Evolutionary conservation across 129 eudicot species (phyloP).

Genomic region (Ambrosia artemisiifolia): DNA sequence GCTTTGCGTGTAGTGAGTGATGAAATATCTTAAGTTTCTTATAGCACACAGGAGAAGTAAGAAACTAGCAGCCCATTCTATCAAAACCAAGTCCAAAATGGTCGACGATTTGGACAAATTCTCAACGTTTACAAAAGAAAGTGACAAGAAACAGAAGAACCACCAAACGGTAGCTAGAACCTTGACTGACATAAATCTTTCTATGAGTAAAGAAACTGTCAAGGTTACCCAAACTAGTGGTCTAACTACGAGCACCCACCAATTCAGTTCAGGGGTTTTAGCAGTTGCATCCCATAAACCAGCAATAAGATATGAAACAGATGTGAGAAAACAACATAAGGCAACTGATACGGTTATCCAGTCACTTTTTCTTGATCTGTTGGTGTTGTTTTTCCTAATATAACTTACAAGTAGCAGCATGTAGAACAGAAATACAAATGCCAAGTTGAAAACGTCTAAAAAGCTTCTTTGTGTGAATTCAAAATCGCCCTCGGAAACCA

Average conservation of each 20-base stretch:
- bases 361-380: slow-evolving; percentile 18
- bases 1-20: slow-evolving; percentile 7
- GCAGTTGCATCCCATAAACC: slow-evolving; percentile 31
- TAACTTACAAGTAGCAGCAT: slow-evolving; percentile 20
- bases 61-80: slow-evolving; percentile 49
- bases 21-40: slow-evolving; percentile 17
- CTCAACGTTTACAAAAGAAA: slow-evolving; percentile 26
- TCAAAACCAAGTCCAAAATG: slow-evolving; percentile 20
- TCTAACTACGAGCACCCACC: slow-evolving; percentile 30
- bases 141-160: slow-evolving; percentile 26
- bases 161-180: slow-evolving; percentile 43
- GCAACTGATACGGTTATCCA: slow-evolving; percentile 30
- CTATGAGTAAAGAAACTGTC: slow-evolving; percentile 36
- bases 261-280: slow-evolving; percentile 8
- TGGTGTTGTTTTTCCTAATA: slow-evolving; percentile 19
- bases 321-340: slow-evolving; percentile 30
- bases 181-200: slow-evolving; percentile 34
- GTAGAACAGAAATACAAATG: slow-evolving; percentile 29
- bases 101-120: slow-evolving; percentile 7
- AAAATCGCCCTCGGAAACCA: slow-evolving; percentile 25
- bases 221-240: slow-evolving; percentile 46
- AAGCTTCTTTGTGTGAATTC: slow-evolving; percentile 25
- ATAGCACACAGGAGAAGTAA: slow-evolving; percentile 43
- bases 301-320: slow-evolving; percentile 34
- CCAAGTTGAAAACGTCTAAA: slow-evolving; percentile 35